These are phyloP conservation scores for Amanita phalloides DNA, from an alignment of 768 basidiomycete species.

Conservation along the genomic window DNA sequence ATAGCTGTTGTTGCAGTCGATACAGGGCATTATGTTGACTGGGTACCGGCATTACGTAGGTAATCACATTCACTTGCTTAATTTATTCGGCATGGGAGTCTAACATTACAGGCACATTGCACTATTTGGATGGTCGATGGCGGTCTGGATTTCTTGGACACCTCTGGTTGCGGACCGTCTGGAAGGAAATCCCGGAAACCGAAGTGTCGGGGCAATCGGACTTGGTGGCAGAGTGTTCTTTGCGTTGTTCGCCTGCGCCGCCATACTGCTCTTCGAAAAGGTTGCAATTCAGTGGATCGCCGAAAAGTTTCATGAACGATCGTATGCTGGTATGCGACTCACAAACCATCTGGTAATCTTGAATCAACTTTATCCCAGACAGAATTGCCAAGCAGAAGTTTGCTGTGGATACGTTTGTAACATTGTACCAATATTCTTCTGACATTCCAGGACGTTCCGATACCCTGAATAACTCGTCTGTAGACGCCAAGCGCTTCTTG, in stretches of 20 bases:
- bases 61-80: slow-evolving; percentile 17
- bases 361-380: slow-evolving; percentile 28
- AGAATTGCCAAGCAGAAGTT: slow-evolving; percentile 78
- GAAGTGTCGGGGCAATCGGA: slow-evolving; percentile 30
- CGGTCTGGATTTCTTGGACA: slow-evolving; percentile 63
- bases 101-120: slow-evolving; percentile 41
- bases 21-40: slow-evolving; percentile 68
- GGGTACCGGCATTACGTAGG: slow-evolving; percentile 58
- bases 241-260: slow-evolving; percentile 56
- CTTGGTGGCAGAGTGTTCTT: slow-evolving; percentile 62
- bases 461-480: slow-evolving; percentile 35
- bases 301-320: slow-evolving; percentile 70
- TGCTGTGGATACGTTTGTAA: slow-evolving; percentile 58
- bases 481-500: slow-evolving; percentile 52
- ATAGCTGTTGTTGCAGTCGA: slow-evolving; percentile 67
- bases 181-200: slow-evolving; percentile 16
- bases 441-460: slow-evolving; percentile 63
- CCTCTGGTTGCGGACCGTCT: slow-evolving; percentile 48
- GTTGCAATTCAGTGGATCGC: slow-evolving; percentile 82
- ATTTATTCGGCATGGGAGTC: not conserved
- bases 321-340: slow-evolving; percentile 43
- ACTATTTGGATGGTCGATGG: slow-evolving; percentile 54
- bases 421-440: slow-evolving; percentile 69
- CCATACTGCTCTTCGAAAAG: slow-evolving; percentile 72
- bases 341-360: not conserved